Base-by-base conservation (phyloP, 306 rosid species). In the Cicer pinnatifidum region DNA sequence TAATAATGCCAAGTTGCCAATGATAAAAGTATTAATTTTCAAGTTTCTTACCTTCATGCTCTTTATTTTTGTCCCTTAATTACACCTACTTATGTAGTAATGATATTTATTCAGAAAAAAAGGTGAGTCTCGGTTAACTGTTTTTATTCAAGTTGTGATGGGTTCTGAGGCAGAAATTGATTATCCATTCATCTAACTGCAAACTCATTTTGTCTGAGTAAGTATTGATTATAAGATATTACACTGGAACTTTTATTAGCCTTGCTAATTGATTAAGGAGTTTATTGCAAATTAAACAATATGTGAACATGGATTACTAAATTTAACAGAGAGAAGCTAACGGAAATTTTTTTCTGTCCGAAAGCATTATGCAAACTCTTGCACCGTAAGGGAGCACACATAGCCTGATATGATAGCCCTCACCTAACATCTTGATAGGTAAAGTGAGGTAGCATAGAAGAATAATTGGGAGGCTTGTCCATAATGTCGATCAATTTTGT, bases 11-110 rank as follows among this genome's bases (percentile, higher is more conserved):
- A 37, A 10, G 51, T 60, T 73, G 45, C 20, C 10, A 67, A 9
- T 11, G 59, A 16, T 45, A 10, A 33, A 76, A 45, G 46, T 8
- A 52, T 75, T 62, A 43, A 51, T 75, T 70, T 45, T 11, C 17
- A 64, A 40, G 66, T 56, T 76, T 67, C 40, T 28, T 65, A 5
- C 23, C 48, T 76, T 54, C 11, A 45, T 67, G 69, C 60, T 57
- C 60, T 67, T 16, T 44, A 2, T 13, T 67, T 16, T 15, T 41
- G 35, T 44, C 47, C 72, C 45, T 23, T 11, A 56, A 56, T 75
- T 64, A 6, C 1, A 37, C 28, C 45, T 46, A 9, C 69, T 73
- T 59, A 19, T 73, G 58, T 41, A 17, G 38, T 33, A 28, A 13
- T 28, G 58, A 44, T 17, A 37, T 28, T 28, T 28, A 28, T 28